Conservation (phyloP, 2,329 filamentous ascomycete genomes). For the Ceratocystis harringtonii region DNA sequence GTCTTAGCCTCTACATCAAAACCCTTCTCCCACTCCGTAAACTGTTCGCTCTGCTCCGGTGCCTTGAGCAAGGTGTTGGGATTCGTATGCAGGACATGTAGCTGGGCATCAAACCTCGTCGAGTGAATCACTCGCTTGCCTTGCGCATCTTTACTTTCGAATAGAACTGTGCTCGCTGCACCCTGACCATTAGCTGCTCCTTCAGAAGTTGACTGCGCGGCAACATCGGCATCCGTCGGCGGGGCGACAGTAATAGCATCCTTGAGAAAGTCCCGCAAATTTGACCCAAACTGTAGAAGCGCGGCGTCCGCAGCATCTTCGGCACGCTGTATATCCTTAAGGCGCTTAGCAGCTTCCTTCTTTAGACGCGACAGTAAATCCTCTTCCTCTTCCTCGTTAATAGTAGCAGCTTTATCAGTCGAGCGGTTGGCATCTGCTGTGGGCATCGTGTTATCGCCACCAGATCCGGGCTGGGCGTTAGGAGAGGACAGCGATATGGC, state of each 20-base stretch:
- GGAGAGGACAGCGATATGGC: slow-evolving; percentile 49
- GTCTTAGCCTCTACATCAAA: slow-evolving; percentile 81
- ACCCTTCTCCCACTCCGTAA: slow-evolving; percentile 51
- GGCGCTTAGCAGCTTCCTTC: slow-evolving; percentile 60
- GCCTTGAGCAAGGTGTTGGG: slow-evolving; percentile 71
- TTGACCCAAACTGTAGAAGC: slow-evolving; percentile 76
- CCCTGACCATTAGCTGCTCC: slow-evolving; percentile 23
- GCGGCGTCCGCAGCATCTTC: slow-evolving; percentile 96
- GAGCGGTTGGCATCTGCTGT: slow-evolving; percentile 30
- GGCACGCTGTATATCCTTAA: slow-evolving; percentile 79
- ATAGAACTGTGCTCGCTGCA: slow-evolving; percentile 52
- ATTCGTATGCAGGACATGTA: slow-evolving; percentile 86
- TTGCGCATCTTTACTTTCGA: slow-evolving; percentile 81
- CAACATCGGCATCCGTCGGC: slow-evolving; percentile 39
- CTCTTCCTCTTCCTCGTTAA: slow-evolving; percentile 30
- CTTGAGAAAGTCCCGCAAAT: slow-evolving; percentile 74
- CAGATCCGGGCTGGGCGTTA: slow-evolving; percentile 15
- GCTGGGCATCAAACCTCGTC: slow-evolving; percentile 83
- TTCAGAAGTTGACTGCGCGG: neutral
- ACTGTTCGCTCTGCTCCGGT: slow-evolving; percentile 54
- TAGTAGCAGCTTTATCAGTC: slow-evolving; percentile 20
- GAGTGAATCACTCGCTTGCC: slow-evolving; percentile 91
- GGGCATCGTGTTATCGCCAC: slow-evolving; percentile 23
- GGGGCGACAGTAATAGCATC: slow-evolving; percentile 83
- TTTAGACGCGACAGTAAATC: slow-evolving; percentile 64